Conservation (phyloP, 495 filamentous ascomycete species). For the Poronia punctata region DNA sequence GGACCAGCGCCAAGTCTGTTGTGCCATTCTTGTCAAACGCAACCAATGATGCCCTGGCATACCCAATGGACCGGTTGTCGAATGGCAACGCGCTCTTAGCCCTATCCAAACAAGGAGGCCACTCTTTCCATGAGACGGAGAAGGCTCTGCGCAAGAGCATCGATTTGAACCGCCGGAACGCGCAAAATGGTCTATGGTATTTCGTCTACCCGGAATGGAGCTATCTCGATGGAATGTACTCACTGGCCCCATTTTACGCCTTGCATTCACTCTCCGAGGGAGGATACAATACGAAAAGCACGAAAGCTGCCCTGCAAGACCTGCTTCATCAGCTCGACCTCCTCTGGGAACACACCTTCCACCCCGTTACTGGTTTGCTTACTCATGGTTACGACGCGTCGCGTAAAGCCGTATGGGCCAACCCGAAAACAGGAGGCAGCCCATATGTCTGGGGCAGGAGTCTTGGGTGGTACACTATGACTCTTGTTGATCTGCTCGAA, state of each 20-base stretch:
- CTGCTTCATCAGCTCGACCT: constrained; percentile 47
- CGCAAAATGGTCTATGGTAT: constrained; percentile 38
- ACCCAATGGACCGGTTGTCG: constrained; percentile 35
- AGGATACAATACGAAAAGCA: constrained; percentile 9
- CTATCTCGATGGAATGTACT: constrained; percentile 44
- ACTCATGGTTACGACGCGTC: constrained; percentile 53
- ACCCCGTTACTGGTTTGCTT: constrained; percentile 39
- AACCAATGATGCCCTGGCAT: constrained; percentile 24
- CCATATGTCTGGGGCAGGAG: constrained; percentile 53
- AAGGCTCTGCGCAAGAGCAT: constrained; percentile 32
- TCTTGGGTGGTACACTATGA: constrained; percentile 56
- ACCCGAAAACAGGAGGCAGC: constrained; percentile 45
- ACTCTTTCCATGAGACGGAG: constrained; percentile 22
- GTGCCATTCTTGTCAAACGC: constrained; percentile 25
- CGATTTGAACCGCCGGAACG: constrained; percentile 33
- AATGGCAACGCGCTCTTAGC: constrained; percentile 29
- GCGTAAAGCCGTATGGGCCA: constrained; percentile 47
- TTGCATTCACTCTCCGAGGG: constrained; percentile 15
- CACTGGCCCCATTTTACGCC: constrained; percentile 32
- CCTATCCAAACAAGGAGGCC: constrained; percentile 21
- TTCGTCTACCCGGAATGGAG: constrained; percentile 39
- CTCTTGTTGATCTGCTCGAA: constrained; percentile 49
- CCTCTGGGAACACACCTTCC: constrained; percentile 40
- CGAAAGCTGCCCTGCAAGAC: constrained; percentile 22
- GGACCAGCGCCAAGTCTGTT: constrained; percentile 22